Evolutionary conservation across 1,284 basidiomycete species (phyloP).

Genomic region (Heliocybe sulcata): DNA sequence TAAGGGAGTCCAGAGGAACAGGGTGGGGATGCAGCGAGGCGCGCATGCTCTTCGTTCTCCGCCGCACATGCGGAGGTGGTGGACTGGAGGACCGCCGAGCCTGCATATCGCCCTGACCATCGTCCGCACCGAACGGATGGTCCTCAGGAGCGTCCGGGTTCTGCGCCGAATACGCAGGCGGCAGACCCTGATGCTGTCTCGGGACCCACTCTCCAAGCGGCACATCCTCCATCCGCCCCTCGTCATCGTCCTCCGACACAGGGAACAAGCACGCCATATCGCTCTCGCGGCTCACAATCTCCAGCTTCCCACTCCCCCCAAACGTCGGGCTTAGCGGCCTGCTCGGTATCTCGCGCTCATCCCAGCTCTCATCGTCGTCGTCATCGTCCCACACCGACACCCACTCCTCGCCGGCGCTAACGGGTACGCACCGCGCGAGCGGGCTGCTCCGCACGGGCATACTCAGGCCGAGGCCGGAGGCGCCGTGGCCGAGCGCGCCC

Average conservation of each 20-base stretch:
- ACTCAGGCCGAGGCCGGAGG: conserved; percentile 29
- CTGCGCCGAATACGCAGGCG: not conserved
- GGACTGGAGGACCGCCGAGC: conserved; percentile 14
- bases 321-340: conserved; percentile 4
- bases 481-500: conserved; percentile 16
- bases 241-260: conserved; percentile 41
- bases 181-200: conserved; percentile 6
- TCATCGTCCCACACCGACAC: not conserved
- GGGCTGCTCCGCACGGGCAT: conserved; percentile 34
- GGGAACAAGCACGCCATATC: conserved; percentile 31
- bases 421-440: conserved; percentile 26
- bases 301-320: conserved; percentile 7
- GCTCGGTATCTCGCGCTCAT: not conserved
- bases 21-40: conserved; percentile 9
- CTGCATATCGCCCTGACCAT: conserved; percentile 3
- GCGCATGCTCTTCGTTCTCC: conserved; percentile 13
- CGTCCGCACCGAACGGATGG: conserved; percentile 11
- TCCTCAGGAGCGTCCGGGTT: conserved; percentile 7
- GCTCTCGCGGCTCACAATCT: conserved; percentile 17
- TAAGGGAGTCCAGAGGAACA: not conserved
- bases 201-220: conserved; percentile 3
- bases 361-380: not conserved
- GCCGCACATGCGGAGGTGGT: conserved; percentile 6
- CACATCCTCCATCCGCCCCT: conserved; percentile 15
- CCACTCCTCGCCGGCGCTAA: conserved; percentile 15